A percentile compares a stretch with the other conserved stretches of the same genome.
Conservation (phyloP, 73 alveolate species). For the Tetrahymena thermophila region DNA sequence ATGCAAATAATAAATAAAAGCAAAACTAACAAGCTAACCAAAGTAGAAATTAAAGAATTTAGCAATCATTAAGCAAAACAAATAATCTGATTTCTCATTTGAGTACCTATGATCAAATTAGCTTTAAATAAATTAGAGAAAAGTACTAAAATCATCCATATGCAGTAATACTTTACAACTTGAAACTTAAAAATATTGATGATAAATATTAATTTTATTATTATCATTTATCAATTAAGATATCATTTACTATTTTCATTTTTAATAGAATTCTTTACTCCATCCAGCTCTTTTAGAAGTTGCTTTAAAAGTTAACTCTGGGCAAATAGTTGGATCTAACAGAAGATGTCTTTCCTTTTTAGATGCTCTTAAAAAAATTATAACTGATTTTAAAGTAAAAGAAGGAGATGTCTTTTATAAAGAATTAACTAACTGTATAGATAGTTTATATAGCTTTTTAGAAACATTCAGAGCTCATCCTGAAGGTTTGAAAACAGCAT, state of each 20-base stretch:
- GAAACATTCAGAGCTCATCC: slow-evolving; percentile 23
- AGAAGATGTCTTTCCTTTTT: slow-evolving; percentile 35
- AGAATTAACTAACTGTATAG: slow-evolving; percentile 4
- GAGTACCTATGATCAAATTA: not conserved
- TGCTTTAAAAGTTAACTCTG: slow-evolving; percentile 15
- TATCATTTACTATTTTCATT: not conserved
- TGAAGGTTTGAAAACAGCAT: slow-evolving; percentile 44
- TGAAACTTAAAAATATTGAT: not conserved
- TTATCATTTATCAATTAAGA: not conserved
- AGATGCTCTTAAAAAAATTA: slow-evolving; percentile 20
- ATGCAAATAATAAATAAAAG: not conserved
- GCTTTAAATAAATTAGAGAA: not conserved
- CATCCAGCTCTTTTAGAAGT: slow-evolving; percentile 32
- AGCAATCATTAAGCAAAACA: not conserved
- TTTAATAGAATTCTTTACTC: not conserved
- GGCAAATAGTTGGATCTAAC: slow-evolving; percentile 27
- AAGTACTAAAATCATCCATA: not conserved
- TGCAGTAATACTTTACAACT: not conserved
- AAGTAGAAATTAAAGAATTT: not conserved
- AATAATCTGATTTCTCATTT: not conserved
- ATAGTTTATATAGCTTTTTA: not conserved
- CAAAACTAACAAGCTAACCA: not conserved
- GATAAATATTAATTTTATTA: not conserved
- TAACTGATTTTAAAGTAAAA: slow-evolving; percentile 12
- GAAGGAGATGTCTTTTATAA: slow-evolving; percentile 2